Conservation (phyloP, 164 flowering plant species). For the Hamamelis virginiana region DNA sequence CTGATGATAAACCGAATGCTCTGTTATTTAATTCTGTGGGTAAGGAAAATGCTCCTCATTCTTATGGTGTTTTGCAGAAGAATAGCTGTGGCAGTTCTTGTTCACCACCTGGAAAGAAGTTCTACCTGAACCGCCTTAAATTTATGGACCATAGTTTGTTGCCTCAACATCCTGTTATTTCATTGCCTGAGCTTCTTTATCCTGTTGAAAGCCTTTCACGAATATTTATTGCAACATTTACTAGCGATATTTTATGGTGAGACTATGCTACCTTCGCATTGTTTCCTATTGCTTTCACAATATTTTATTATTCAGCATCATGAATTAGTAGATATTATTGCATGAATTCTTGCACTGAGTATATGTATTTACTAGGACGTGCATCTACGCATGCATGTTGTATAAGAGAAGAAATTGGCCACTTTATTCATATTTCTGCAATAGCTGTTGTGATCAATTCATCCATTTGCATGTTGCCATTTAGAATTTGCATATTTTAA, state of each 20-base stretch:
- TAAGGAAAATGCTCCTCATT: constrained; percentile 8
- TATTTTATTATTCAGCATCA: neutral
- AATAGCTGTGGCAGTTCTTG: constrained; percentile 4
- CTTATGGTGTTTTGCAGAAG: constrained; percentile 5
- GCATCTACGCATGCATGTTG: neutral
- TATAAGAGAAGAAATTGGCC: neutral
- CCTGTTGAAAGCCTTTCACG: constrained; percentile 64
- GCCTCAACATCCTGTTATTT: constrained; percentile 35
- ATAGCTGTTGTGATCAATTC: neutral
- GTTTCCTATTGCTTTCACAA: neutral
- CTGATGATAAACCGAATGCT: constrained; percentile 7
- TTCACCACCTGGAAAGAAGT: constrained; percentile 60
- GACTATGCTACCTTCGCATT: neutral
- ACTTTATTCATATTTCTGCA: neutral
- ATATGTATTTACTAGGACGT: neutral
- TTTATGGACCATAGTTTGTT: constrained; percentile 21
- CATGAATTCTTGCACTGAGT: neutral
- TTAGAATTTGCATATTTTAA: too few relatives aligned
- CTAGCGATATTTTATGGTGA: constrained; percentile 75
- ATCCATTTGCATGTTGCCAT: neutral
- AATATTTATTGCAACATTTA: constrained; percentile 83
- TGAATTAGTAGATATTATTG: neutral
- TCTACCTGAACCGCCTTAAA: constrained; percentile 65
- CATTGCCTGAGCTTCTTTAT: constrained; percentile 74
- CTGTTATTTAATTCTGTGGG: constrained; percentile 4